Conservation (phyloP, 495 filamentous ascomycete species). For the Lineolata rhizophorae region DNA sequence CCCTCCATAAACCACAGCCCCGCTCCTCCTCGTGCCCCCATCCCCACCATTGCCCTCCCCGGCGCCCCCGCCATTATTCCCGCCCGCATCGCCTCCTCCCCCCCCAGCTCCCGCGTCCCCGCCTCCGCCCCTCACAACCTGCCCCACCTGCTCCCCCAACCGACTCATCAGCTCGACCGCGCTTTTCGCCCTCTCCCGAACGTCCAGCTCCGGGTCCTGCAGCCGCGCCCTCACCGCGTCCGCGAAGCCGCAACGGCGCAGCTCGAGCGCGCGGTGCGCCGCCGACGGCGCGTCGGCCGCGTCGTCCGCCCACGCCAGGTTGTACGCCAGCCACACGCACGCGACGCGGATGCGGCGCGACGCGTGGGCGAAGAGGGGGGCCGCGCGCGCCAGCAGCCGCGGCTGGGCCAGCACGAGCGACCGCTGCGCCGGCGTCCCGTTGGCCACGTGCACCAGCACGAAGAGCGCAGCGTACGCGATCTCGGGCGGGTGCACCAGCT, state of each 20-base stretch:
- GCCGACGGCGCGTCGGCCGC: slow-evolving; percentile 35
- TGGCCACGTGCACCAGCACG: slow-evolving; percentile 69
- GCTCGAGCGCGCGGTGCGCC: slow-evolving; percentile 37
- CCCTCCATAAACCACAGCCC: too few relatives aligned
- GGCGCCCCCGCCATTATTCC: too few relatives aligned
- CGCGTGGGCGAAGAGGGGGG: slow-evolving; percentile 41
- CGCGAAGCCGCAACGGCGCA: slow-evolving; percentile 50
- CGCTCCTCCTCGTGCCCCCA: too few relatives aligned
- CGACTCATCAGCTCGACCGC: slow-evolving; percentile 42
- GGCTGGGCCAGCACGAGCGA: slow-evolving; percentile 47
- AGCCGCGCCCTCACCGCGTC: slow-evolving; percentile 36
- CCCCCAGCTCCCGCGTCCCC: too few relatives aligned
- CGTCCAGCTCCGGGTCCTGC: slow-evolving; percentile 60
- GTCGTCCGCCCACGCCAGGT: slow-evolving; percentile 64
- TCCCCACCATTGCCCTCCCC: too few relatives aligned
- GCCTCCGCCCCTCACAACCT: too few relatives aligned
- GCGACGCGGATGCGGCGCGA: slow-evolving; percentile 47
- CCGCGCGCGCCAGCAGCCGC: slow-evolving; percentile 27
- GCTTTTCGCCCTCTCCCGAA: slow-evolving; percentile 61
- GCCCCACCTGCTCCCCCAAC: slow-evolving; percentile 8
- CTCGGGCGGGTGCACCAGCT: slow-evolving; percentile 22
- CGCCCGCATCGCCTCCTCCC: too few relatives aligned
- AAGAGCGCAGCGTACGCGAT: slow-evolving; percentile 54
- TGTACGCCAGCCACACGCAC: slow-evolving; percentile 62
- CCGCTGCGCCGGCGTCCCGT: slow-evolving; percentile 52